These are phyloP conservation scores for Styphnolobium japonicum DNA, from an alignment of 306 rosid genomes.

Conservation along the genomic window DNA sequence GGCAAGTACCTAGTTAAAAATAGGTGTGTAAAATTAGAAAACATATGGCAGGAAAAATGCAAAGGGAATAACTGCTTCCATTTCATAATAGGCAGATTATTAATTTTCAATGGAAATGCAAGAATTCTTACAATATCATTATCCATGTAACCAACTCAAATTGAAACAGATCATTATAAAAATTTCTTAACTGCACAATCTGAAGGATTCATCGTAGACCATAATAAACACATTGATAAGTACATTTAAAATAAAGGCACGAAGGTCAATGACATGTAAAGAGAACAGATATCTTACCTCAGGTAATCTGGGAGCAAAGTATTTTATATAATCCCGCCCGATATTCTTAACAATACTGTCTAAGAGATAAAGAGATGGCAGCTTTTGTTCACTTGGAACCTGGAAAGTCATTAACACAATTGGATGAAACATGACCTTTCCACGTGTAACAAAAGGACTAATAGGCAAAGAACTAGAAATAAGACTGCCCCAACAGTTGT, in stretches of 20 bases:
- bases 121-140: background rate
- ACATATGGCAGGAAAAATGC: background rate
- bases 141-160: conserved; percentile 3
- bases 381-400: conserved; percentile 95
- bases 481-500: background rate
- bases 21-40: conserved; percentile 28
- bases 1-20: conserved; percentile 45
- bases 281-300: conserved; percentile 72
- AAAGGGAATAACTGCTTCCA: conserved; percentile 7
- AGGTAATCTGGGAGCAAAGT: conserved; percentile 79
- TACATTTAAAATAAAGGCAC: background rate
- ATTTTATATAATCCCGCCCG: conserved; percentile 87
- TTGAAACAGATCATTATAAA: background rate
- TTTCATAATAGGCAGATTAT: conserved; percentile 22
- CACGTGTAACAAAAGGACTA: conserved; percentile 7
- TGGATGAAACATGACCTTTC: conserved; percentile 14
- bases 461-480: background rate
- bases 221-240: background rate
- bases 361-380: conserved; percentile 95
- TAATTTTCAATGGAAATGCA: conserved; percentile 16
- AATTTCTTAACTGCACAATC: conserved; percentile 4
- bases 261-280: conserved; percentile 5
- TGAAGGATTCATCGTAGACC: background rate
- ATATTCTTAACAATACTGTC: conserved; percentile 99
- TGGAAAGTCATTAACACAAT: conserved; percentile 44